phyloP scores from a whole-genome alignment of 805 yeast genomes.

The Starmerella geochares region DNA sequence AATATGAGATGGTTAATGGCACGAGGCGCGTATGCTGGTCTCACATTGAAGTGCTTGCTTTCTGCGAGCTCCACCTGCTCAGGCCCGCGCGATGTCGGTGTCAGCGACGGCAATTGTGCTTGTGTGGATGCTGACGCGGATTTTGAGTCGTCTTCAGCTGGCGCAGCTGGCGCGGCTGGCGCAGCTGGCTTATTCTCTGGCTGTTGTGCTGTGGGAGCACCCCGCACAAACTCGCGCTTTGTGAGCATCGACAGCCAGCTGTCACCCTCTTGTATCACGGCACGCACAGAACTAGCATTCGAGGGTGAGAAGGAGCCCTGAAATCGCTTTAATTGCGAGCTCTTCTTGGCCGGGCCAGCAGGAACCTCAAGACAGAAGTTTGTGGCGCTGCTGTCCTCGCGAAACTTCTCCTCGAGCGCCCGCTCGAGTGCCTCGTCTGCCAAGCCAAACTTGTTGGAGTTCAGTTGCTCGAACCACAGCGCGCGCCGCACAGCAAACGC shows the following conservation, averaged over 20 bases:
- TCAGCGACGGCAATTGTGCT: no score
- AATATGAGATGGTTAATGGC: constrained; percentile 49
- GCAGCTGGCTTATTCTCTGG: not conserved
- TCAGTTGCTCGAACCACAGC: constrained; percentile 56
- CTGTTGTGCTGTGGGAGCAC: not conserved
- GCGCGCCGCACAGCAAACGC: constrained; percentile 74
- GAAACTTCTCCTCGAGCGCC: constrained; percentile 46
- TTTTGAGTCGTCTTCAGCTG: no score
- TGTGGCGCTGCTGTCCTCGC: not conserved
- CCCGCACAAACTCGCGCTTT: constrained; percentile 3
- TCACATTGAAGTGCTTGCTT: not conserved
- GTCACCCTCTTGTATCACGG: not conserved
- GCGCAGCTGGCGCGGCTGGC: no score
- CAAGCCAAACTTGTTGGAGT: constrained; percentile 40
- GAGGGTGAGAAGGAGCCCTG: not conserved
- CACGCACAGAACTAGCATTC: not conserved
- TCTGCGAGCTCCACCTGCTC: not conserved
- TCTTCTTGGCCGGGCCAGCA: not conserved
- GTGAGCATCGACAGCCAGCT: constrained; percentile 3
- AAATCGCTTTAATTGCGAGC: not conserved
- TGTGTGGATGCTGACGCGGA: no score
- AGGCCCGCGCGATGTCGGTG: no score
- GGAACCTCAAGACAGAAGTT: not conserved
- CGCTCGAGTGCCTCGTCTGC: constrained; percentile 41
- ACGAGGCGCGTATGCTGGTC: constrained; percentile 16